phyloP scores from a whole-genome alignment of 2,329 filamentous ascomycete genomes.

The Fusarium sp. region DNA sequence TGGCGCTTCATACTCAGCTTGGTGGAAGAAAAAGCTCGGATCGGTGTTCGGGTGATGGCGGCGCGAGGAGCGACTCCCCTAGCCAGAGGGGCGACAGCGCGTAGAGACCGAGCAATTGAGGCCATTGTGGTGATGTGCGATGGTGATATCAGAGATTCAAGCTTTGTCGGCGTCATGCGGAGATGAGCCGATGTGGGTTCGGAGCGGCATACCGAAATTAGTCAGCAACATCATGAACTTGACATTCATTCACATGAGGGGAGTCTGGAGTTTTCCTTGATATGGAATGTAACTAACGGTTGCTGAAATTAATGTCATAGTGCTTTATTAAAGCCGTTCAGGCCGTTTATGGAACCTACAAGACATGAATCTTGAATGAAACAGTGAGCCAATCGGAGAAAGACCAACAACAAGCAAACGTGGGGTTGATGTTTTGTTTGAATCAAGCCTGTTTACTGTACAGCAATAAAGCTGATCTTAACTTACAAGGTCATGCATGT shows the following conservation, averaged over 20 bases:
- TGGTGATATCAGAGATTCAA: constrained; percentile 42
- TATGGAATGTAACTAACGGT: constrained; percentile 2
- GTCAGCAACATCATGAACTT: constrained; percentile 33
- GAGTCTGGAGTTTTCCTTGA: no score
- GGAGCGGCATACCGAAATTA: constrained; percentile 36
- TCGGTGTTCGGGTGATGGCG: constrained; percentile 59
- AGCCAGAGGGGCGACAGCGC: constrained; percentile 62
- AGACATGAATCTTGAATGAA: constrained; percentile 18
- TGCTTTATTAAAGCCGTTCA: not conserved
- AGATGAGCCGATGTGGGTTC: constrained; percentile 40
- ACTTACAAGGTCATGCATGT: constrained; percentile 16
- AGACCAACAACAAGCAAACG: not conserved
- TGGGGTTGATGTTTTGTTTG: constrained; percentile 12
- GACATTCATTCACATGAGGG: no score
- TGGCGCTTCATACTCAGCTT: constrained; percentile 51
- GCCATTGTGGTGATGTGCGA: constrained; percentile 62
- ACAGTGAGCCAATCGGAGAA: constrained; percentile 27
- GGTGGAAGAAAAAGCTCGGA: constrained; percentile 57
- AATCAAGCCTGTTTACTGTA: constrained; percentile 13
- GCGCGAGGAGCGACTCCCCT: constrained; percentile 56
- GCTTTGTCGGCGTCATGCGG: constrained; percentile 39
- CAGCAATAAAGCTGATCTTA: not conserved
- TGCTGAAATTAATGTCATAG: not conserved
- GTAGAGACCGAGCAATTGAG: constrained; percentile 70
- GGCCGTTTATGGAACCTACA: not conserved